phyloP scores from a whole-genome alignment of 768 basidiomycete species.

The Mycena maculata region DNA sequence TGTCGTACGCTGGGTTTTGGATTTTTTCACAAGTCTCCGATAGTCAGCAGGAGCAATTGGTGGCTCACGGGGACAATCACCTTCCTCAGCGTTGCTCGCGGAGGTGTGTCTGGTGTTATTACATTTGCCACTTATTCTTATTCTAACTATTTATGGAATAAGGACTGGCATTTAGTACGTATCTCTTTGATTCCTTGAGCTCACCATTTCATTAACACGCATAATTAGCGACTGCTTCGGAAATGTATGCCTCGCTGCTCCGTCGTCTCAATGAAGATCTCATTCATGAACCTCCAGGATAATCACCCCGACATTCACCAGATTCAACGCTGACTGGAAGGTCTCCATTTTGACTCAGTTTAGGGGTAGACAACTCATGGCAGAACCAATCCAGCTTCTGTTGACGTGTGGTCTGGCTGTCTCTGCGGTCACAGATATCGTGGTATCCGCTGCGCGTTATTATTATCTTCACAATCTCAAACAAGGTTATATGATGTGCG shows the following conservation, averaged over 20 bases:
- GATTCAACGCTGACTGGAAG: slow-evolving; percentile 4
- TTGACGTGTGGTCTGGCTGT: slow-evolving; percentile 18
- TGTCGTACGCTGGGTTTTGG: no score
- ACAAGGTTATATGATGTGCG: slow-evolving; percentile 25
- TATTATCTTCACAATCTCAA: slow-evolving; percentile 29
- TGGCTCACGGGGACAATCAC: slow-evolving; percentile 44
- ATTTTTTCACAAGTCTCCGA: background rate
- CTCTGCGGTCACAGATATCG: slow-evolving; percentile 28
- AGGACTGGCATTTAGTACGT: slow-evolving; percentile 25
- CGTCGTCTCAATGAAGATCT: background rate
- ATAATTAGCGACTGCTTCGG: slow-evolving; percentile 14
- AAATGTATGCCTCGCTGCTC: slow-evolving; percentile 11
- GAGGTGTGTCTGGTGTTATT: slow-evolving; percentile 3
- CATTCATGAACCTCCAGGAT: slow-evolving; percentile 7
- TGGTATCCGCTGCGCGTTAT: slow-evolving; percentile 25
- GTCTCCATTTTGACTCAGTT: slow-evolving; percentile 1
- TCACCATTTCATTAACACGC: background rate
- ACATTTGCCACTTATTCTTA: background rate
- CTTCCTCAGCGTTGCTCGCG: slow-evolving; percentile 5
- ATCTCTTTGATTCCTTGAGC: background rate
- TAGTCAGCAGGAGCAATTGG: slow-evolving; percentile 53
- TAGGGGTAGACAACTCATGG: no score
- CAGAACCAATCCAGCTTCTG: background rate
- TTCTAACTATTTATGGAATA: background rate
- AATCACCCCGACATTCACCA: slow-evolving; percentile 16